Base-by-base conservation (phyloP, 2,329 filamentous ascomycete species). In the Sordariomycetes sp. region DNA sequence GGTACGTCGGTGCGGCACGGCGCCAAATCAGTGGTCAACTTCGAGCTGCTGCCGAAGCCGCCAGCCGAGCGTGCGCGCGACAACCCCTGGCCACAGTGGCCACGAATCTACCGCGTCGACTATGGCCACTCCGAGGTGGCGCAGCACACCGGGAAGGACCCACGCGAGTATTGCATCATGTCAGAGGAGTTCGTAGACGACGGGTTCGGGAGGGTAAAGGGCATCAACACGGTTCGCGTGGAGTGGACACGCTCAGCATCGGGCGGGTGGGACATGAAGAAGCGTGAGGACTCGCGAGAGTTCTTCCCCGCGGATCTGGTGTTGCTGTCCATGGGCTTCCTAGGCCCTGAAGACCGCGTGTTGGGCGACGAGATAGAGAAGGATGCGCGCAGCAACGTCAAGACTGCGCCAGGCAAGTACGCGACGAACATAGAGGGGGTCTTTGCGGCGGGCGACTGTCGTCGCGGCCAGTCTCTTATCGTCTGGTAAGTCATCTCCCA, bases 81-180 rank as follows among this genome's bases (percentile, higher is more conserved):
- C 73, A 97, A 97, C 78, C 92, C 92, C 61, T 97, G 92, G 92
- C 92, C 92, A 10, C 92, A 96, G 74, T 97, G 92, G 91, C 92
- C 92, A 59, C 89, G 91, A 66, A 91, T 96, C 70, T 96, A 96
- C 80, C 90, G 92, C 65, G 89, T 96, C n/a, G 92, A 97, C 74
- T 97, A 97, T 67, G 92, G 92, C 58, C 92, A 97, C 77, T 87
- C 86, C 17, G 92, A 97, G 73, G 92, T 96, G 66, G 90, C 92
- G 72, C 90, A 92, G 64, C 91, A 96, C 76, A 92, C 91, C 77
- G 92, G 92, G 73, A 91, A 91, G 70, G 92, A 96, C 66, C 92
- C 92, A 59, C 90, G 92, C 65, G 92, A 96, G 75, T 97, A 88
- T 79, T 96, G 91, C 76, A 90, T 97, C 74, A 96, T 96, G 90